Conservation (phyloP, 2,329 filamentous ascomycete species). For the Aspergillus sp. region DNA sequence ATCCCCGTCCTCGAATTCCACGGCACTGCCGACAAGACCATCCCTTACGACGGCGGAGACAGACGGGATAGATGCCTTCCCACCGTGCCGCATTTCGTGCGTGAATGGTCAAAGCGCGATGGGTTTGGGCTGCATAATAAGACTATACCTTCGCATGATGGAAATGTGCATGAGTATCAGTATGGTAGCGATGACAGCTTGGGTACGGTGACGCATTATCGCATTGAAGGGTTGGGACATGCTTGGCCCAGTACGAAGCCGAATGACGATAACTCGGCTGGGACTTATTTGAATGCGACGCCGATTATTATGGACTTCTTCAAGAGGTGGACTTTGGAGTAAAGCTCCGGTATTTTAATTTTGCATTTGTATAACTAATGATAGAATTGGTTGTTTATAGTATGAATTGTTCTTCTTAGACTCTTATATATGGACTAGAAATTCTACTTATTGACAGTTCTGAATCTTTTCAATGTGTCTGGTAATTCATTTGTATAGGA, state of each 20-base stretch:
- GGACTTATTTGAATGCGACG: constrained; percentile 15
- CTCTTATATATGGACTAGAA: too few species aligned
- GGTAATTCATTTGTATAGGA: too few species aligned
- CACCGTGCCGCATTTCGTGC: constrained; percentile 14
- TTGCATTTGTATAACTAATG: too few species aligned
- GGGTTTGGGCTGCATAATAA: constrained; percentile 5
- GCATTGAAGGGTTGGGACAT: constrained; percentile 11
- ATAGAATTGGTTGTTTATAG: too few species aligned
- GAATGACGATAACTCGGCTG: constrained; percentile 12
- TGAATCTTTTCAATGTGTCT: too few species aligned
- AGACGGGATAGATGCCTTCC: constrained; percentile 13
- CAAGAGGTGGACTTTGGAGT: constrained; percentile 1
- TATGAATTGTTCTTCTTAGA: too few species aligned
- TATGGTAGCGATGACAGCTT: constrained; percentile 2
- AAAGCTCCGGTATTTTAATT: too few species aligned
- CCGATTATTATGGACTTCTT: constrained; percentile 17
- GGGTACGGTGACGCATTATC: constrained; percentile 11
- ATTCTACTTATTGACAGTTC: too few species aligned
- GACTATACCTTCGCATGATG: constrained; percentile 1
- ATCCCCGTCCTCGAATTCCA: constrained; percentile 28
- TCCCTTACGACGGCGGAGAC: constrained; percentile 35
- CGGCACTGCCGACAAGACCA: constrained; percentile 23
- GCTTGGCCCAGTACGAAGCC: constrained; percentile 14
- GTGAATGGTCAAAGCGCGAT: constrained; percentile 22
- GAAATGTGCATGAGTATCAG: constrained; percentile 5